Evolutionary conservation across 495 filamentous ascomycete species (phyloP).

Genomic region (Lichenothelia convexa): DNA sequence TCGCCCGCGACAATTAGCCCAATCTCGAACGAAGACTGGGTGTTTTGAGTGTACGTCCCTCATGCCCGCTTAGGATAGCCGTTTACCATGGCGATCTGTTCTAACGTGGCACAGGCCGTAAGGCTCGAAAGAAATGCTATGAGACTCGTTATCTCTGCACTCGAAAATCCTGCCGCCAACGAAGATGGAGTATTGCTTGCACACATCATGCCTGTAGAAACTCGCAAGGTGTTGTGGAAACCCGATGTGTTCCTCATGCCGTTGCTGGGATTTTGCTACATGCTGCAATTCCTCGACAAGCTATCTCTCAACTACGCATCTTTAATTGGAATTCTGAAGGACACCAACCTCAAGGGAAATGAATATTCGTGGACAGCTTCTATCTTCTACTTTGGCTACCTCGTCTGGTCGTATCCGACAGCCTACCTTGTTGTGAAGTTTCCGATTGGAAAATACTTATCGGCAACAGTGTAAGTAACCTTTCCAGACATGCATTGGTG

Average conservation of each 20-base stretch:
- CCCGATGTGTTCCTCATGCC: constrained; percentile 15
- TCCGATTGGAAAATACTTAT: no score
- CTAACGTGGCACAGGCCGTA: no score
- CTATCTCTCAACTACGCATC: constrained; percentile 5
- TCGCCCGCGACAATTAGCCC: no score
- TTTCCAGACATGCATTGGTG: constrained; percentile 7
- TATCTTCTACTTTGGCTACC: constrained; percentile 6
- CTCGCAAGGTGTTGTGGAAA: constrained; percentile 7
- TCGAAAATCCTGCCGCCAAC: no score
- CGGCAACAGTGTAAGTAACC: no score
- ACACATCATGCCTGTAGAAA: constrained; percentile 5
- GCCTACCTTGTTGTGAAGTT: constrained; percentile 8
- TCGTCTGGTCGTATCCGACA: not conserved
- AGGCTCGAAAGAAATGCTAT: no score
- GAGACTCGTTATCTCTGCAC: no score
- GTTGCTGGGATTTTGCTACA: constrained; percentile 14
- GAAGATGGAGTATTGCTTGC: no score
- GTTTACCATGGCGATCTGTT: no score
- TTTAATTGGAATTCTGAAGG: constrained; percentile 8
- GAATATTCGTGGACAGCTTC: constrained; percentile 4
- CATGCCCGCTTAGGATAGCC: no score
- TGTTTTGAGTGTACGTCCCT: no score
- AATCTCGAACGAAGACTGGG: no score
- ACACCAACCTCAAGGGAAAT: constrained; percentile 4
- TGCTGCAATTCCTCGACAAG: constrained; percentile 15